Conservation (phyloP, 1,139 yeast genomes). For the Magnusiomyces sp. region DNA sequence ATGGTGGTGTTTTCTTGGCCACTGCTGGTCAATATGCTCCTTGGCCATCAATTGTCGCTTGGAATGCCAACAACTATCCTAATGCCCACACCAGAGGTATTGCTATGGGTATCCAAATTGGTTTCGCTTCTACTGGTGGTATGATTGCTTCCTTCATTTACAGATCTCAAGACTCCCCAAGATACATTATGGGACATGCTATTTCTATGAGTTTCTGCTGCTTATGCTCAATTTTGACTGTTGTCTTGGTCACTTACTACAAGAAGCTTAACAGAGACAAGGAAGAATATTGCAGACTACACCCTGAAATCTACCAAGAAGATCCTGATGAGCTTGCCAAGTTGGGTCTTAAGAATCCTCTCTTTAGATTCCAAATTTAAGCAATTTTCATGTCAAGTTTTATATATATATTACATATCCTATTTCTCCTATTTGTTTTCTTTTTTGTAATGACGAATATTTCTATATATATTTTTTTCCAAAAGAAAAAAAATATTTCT, state of each 20-base stretch:
- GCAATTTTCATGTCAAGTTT: background rate
- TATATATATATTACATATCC: background rate
- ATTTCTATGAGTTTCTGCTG: slow-evolving; percentile 3
- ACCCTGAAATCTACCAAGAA: slow-evolving; percentile 8
- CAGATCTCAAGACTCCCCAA: slow-evolving; percentile 16
- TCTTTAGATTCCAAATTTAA: slow-evolving; percentile 8
- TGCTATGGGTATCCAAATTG: slow-evolving; percentile 12
- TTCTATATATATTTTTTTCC: background rate
- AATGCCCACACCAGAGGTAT: slow-evolving; percentile 10
- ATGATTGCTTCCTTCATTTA: slow-evolving; percentile 36
- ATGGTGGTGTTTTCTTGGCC: slow-evolving; percentile 9
- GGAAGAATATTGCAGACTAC: slow-evolving; percentile 7
- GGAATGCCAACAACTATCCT: slow-evolving; percentile 14
- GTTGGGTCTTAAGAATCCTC: slow-evolving; percentile 8
- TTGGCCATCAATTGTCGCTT: slow-evolving; percentile 10
- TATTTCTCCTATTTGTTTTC: background rate
- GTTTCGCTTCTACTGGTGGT: slow-evolving; percentile 27
- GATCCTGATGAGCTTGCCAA: slow-evolving; percentile 7
- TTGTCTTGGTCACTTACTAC: slow-evolving; percentile 4
- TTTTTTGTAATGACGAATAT: background rate
- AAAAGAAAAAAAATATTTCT: background rate
- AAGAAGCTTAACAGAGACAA: slow-evolving; percentile 3
- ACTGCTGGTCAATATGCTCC: slow-evolving; percentile 12
- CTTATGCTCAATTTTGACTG: slow-evolving; percentile 1
- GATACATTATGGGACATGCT: slow-evolving; percentile 10